phyloP scores from a whole-genome alignment of 257 asterid species.

The Coffea canephora region DNA sequence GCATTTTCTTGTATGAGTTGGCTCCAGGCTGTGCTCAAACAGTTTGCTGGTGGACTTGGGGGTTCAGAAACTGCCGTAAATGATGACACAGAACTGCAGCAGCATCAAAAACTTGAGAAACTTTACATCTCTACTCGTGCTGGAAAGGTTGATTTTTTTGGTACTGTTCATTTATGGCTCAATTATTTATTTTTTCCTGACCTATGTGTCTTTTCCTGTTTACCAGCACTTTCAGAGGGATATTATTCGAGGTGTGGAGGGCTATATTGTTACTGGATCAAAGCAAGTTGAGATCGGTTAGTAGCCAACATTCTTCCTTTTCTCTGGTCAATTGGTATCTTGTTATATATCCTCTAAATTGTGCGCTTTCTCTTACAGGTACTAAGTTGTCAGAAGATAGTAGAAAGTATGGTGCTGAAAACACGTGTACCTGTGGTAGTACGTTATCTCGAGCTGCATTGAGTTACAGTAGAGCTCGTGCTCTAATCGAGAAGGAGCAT shows the following conservation, averaged over 20 bases:
- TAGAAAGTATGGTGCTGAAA: constrained; percentile 86
- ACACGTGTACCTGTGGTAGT: constrained; percentile 91
- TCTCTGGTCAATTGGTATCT: background rate
- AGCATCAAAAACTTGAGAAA: constrained; percentile 95
- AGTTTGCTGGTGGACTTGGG: constrained; percentile 67
- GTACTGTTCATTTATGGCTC: background rate
- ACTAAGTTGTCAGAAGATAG: constrained; percentile 89
- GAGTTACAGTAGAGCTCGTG: constrained; percentile 78
- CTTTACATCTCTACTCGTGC: constrained; percentile 95
- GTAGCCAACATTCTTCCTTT: constrained; percentile 17
- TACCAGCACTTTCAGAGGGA: constrained; percentile 99
- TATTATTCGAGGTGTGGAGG: constrained; percentile 96
- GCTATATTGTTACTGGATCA: constrained; percentile 96
- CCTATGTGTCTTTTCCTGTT: background rate
- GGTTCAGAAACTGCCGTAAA: constrained; percentile 63
- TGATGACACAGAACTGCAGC: constrained; percentile 81
- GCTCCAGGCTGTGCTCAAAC: constrained; percentile 73
- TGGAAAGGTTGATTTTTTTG: constrained; percentile 65
- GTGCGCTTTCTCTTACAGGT: constrained; percentile 40
- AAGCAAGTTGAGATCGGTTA: constrained; percentile 92
- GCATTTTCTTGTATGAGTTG: constrained; percentile 2
- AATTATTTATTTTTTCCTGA: constrained; percentile 1
- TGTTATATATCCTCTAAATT: background rate
- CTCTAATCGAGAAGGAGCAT: constrained; percentile 93
- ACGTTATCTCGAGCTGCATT: constrained; percentile 90